phyloP scores from a whole-genome alignment of 495 filamentous ascomycete species.

The Cenococcum geophilum region DNA sequence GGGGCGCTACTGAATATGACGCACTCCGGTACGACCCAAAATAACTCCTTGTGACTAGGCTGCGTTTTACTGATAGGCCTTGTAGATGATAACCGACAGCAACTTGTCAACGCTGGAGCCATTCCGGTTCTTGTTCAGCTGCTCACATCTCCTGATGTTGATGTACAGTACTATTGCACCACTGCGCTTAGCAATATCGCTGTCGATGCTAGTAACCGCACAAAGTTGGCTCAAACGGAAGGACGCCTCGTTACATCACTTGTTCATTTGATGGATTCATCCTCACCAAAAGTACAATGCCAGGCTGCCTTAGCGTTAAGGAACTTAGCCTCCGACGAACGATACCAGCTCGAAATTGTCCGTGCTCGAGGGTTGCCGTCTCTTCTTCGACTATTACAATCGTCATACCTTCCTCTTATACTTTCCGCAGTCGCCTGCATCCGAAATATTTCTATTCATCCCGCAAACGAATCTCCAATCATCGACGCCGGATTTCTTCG shows the following conservation, averaged over 20 bases:
- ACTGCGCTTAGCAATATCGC: constrained; percentile 98
- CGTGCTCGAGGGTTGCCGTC: constrained; percentile 76
- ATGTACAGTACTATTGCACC: constrained; percentile 99
- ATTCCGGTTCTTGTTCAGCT: constrained; percentile 95
- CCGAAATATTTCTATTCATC: constrained; percentile 97
- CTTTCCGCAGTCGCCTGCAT: constrained; percentile 97
- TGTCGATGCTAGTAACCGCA: constrained; percentile 84
- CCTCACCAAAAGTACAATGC: constrained; percentile 95
- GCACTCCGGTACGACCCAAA: constrained; percentile 70
- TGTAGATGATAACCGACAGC: constrained; percentile 90
- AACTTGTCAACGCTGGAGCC: constrained; percentile 91
- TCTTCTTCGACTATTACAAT: constrained; percentile 82
- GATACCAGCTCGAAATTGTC: constrained; percentile 97
- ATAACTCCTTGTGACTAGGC: not conserved
- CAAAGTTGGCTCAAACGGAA: constrained; percentile 82
- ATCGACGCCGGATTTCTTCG: constrained; percentile 95
- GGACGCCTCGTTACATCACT: constrained; percentile 83
- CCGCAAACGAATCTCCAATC: constrained; percentile 97
- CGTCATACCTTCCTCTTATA: constrained; percentile 89
- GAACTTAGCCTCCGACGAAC: constrained; percentile 95
- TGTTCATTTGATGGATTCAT: constrained; percentile 93
- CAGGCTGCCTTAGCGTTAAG: constrained; percentile 91
- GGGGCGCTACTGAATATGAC: constrained; percentile 98
- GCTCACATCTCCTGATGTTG: constrained; percentile 83
- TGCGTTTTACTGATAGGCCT: constrained; percentile 1